Percentiles rank a stretch among this genome's conserved stretches.
phyloP scores from a whole-genome alignment of 2,329 filamentous ascomycete genomes.

The Colletotrichum orbiculare region DNA sequence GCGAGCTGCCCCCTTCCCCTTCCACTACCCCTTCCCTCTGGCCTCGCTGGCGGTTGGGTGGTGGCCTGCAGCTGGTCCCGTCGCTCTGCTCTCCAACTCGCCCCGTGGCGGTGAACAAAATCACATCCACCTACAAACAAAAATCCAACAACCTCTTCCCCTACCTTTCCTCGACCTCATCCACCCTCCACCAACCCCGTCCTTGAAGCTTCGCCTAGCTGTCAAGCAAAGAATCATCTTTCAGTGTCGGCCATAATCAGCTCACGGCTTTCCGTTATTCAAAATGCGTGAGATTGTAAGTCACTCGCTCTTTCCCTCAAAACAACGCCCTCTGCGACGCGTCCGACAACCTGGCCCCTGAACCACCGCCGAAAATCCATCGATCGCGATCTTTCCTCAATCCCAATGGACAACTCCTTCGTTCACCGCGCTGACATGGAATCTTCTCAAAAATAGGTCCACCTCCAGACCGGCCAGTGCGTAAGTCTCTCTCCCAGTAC shows the following conservation, averaged over 20 bases:
- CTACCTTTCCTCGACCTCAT: conserved; percentile 41
- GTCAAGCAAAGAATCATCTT: conserved; percentile 43
- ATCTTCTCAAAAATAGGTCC: conserved; percentile 71
- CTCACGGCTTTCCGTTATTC: conserved; percentile 44
- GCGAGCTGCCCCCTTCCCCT: conserved; percentile 42
- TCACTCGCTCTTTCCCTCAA: conserved; percentile 43
- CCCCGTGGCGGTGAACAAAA: conserved; percentile 49
- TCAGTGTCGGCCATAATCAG: conserved; percentile 40
- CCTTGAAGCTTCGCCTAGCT: conserved; percentile 43
- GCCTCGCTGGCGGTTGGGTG: conserved; percentile 6
- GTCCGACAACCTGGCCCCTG: conserved; percentile 49
- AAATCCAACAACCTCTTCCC: conserved; percentile 49
- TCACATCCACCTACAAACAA: conserved; percentile 44
- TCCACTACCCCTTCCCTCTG: conserved; percentile 38
- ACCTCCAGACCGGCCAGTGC: conserved; percentile 99
- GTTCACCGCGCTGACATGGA: too few relatives aligned
- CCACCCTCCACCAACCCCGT: conserved; percentile 39
- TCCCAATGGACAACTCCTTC: too few relatives aligned
- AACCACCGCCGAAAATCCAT: conserved; percentile 40
- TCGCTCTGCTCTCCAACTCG: conserved; percentile 27
- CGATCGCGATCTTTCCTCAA: not conserved
- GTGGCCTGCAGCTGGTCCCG: too few relatives aligned
- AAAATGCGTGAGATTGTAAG: conserved; percentile 78
- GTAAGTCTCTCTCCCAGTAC: conserved; percentile 63
- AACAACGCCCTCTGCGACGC: conserved; percentile 47